Conservation (phyloP, 208 protist genomes). For the Balamuthia mandrillaris region DNA sequence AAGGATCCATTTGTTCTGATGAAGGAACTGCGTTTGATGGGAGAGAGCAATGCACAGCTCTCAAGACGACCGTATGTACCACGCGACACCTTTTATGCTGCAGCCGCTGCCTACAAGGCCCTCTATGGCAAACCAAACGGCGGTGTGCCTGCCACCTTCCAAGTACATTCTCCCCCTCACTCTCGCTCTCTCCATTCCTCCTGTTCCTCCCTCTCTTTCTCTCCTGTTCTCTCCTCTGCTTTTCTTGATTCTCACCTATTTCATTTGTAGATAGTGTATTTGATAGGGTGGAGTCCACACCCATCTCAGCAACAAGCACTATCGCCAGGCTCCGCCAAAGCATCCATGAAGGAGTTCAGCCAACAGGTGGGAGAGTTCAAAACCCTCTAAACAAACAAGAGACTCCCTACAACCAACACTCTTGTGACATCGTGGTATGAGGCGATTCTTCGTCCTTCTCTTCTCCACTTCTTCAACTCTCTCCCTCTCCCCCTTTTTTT, state of each 20-base stretch:
- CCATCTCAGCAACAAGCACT: conserved; percentile 19
- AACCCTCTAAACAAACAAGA: too few species aligned
- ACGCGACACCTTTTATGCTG: background rate
- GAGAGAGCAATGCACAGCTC: conserved; percentile 25
- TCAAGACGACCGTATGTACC: background rate
- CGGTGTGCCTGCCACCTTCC: conserved; percentile 33
- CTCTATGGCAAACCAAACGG: conserved; percentile 30
- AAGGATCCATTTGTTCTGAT: conserved; percentile 36
- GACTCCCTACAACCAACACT: too few species aligned
- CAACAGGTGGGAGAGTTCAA: conserved; percentile 13
- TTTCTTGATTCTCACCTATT: background rate
- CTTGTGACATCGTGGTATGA: too few species aligned
- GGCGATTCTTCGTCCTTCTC: too few species aligned
- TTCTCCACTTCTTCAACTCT: too few species aligned
- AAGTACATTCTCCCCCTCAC: background rate
- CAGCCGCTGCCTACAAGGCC: background rate
- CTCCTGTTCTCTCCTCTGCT: background rate
- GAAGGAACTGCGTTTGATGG: conserved; percentile 30
- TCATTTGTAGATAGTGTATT: background rate
- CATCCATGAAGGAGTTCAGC: conserved; percentile 17
- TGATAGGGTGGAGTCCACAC: conserved; percentile 35
- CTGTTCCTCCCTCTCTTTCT: background rate
- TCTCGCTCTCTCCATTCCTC: background rate
- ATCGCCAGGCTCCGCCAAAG: background rate
- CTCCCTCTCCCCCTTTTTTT: too few species aligned